Evolutionary conservation across 73 alveolate species (phyloP).

Genomic region (Durusdinium trenchii): DNA sequence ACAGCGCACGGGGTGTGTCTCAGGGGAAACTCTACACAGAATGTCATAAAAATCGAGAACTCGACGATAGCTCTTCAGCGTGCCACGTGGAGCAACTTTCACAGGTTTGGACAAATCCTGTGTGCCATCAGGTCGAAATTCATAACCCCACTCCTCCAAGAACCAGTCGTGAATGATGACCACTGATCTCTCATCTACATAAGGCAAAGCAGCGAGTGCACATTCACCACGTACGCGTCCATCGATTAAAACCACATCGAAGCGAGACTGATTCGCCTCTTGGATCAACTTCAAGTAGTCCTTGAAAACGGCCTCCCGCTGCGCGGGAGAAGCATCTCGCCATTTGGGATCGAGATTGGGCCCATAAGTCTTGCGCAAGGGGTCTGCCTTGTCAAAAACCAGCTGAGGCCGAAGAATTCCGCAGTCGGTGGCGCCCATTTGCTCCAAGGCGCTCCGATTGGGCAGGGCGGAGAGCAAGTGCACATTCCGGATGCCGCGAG

Average conservation of each 20-base stretch:
- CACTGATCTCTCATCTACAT: slow-evolving; percentile 53
- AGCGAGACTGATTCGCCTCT: slow-evolving; percentile 30
- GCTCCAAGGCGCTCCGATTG: slow-evolving; percentile 38
- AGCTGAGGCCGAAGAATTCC: slow-evolving; percentile 54
- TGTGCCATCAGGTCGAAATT: slow-evolving; percentile 40
- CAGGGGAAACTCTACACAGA: slow-evolving; percentile 14
- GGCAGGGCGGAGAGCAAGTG: slow-evolving; percentile 50
- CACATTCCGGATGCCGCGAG: slow-evolving; percentile 48
- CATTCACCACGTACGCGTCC: slow-evolving; percentile 73
- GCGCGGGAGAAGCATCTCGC: slow-evolving; percentile 1
- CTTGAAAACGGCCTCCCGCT: slow-evolving; percentile 34
- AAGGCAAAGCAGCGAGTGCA: slow-evolving; percentile 62
- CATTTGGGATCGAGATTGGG: slow-evolving; percentile 73
- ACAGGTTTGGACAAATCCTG: slow-evolving; percentile 27
- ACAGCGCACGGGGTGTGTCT: slow-evolving; percentile 53
- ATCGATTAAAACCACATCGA: slow-evolving; percentile 58
- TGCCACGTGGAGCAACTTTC: slow-evolving; percentile 43
- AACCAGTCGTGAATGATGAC: slow-evolving; percentile 65
- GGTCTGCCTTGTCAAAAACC: slow-evolving; percentile 13
- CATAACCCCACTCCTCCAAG: slow-evolving; percentile 63
- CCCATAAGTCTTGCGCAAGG: slow-evolving; percentile 22
- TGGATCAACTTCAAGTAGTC: slow-evolving; percentile 79
- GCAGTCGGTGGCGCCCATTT: slow-evolving; percentile 50
- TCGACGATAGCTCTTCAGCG: slow-evolving; percentile 59
- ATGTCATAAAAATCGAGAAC: slow-evolving; percentile 50